Evolutionary conservation across 495 filamentous ascomycete genomes (phyloP), one percentile per base, ranked within the genome.

Genomic region (Xylaria intraflava): DNA sequence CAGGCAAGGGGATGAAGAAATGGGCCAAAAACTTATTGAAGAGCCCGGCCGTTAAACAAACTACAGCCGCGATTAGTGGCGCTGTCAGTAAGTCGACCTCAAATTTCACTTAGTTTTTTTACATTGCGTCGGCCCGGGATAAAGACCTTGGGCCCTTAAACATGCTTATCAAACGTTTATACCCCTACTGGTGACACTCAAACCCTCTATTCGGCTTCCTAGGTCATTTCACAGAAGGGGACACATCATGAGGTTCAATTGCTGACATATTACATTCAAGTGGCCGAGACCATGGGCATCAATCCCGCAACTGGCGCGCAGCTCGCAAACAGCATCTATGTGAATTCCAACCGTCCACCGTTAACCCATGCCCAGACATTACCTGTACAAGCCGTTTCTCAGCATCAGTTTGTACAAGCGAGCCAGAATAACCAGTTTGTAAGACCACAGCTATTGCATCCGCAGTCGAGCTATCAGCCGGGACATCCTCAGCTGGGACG

Each of bases 1-100:
- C 58, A 49, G 56, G 61, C 17, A 66, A 66, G 36, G 59, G 58
- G 22, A 57, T 66, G 58, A 66, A 66, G 53, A 64, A 66, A 51
- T 66, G 58, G 61, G 64, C 58, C 10, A 64, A 56, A 27, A 61
- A 64, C 33, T 50, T 55, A 7, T 57, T 47, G 56, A 48, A 64
- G n/a, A 66, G 54, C 46, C 61, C 64, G 9, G 52, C 58, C 4
- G 12, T 66, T 20, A 66, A 66, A 24, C 64, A 66, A 23, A 53
- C 58, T 0, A 53, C 61, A 6, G 61, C 33, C 26, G 58, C 40
- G 9, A 20, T 62, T 29, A 46, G 56, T 1, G 64, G 64, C 6
- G 64, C 61, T n/a, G 35, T 64, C 14, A 33, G 52, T 55, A 49
- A 36, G 52, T 49, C 29, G 8, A 30, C 27, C 22, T 23, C 14